Evolutionary conservation across 176 grass and related monocot genomes (phyloP), one percentile per base, ranked within the genome.

Genomic region (Raddia guianensis): DNA sequence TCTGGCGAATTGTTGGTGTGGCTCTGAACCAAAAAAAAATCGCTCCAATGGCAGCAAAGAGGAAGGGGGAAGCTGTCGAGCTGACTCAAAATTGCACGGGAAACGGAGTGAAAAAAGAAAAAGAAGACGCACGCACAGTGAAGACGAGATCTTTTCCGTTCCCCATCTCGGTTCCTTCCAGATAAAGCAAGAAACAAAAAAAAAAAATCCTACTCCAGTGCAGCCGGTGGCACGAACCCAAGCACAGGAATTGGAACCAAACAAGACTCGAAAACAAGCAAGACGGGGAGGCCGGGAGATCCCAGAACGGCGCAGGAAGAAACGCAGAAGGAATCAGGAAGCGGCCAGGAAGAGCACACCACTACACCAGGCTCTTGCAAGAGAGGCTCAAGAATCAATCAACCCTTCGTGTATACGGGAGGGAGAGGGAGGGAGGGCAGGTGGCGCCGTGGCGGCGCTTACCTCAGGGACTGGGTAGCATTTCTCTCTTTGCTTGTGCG

Each of bases 381-480:
- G 44, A 46, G 44, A 46, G 18, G 3, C 48, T 78, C 62, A 1
- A 47, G 35, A 6, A 5, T 63, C 14, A 66, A 43, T 42, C 16
- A 27, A 9, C 19, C 16, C 63, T 7, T 40, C 15, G 15, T 37
- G 13, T 43, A 33, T 21, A 45, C 6, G 8, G 14, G 14, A 4
- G 7, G 0, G 7, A 8, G 61, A 13, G 32, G 2, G 35, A 45
- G 46, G 8, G 8, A 16, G 44, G 27, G 27, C 27, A 27, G 20
- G 16, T 11, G 3, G 50, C 12, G 35, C 18, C 13, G 10, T 1
- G 27, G 47, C 44, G 27, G 47, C 44, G 50, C 69, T 53, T 70
- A 89, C 87, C 87, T 84, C 45, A 72, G 21, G 15, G 12, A 61
- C 5, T 11, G n/a, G 49, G 74, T 48, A 60, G 81, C 62, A 59